Percentiles rank a stretch among this genome's conserved stretches.
Evolutionary conservation across 805 yeast species (phyloP).

Genomic region (Kregervanrija delftensis): DNA sequence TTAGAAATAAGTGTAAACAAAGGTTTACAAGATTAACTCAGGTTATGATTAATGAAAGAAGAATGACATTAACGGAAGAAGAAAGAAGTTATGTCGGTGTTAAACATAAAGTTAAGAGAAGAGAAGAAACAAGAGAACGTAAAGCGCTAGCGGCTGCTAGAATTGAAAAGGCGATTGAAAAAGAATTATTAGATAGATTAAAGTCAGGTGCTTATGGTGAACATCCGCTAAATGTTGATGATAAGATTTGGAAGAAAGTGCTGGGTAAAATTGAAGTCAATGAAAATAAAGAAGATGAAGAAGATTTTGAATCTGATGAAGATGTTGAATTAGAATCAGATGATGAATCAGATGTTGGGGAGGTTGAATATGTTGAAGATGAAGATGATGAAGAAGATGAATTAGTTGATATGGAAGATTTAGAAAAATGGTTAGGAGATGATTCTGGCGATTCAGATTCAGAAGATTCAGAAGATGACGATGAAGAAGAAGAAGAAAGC

Average conservation of each 20-base stretch:
- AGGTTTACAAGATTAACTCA: constrained; percentile 91
- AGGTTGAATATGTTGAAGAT: constrained; percentile 83
- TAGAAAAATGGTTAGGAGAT: constrained; percentile 73
- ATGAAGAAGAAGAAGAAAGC: constrained; percentile 31
- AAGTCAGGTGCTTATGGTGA: constrained; percentile 99
- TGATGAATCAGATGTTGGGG: constrained; percentile 56
- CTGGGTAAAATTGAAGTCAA: constrained; percentile 62
- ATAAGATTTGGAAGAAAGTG: constrained; percentile 90
- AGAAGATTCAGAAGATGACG: constrained; percentile 22
- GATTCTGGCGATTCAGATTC: constrained; percentile 30
- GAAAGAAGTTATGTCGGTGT: constrained; percentile 92
- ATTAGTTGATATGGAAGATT: constrained; percentile 86
- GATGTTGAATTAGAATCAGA: constrained; percentile 47
- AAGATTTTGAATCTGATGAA: constrained; percentile 85
- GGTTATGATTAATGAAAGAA: constrained; percentile 90
- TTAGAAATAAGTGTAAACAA: constrained; percentile 92
- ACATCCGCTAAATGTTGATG: constrained; percentile 94
- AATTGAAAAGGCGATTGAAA: constrained; percentile 93
- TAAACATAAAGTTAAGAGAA: constrained; percentile 88
- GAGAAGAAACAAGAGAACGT: constrained; percentile 91
- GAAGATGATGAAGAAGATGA: constrained; percentile 89
- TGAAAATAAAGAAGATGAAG: constrained; percentile 42
- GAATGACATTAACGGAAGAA: constrained; percentile 86
- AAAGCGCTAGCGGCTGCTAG: constrained; percentile 96
- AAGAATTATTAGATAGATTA: constrained; percentile 87